A percentile compares a stretch with the other conserved stretches of the same genome.
phyloP scores from a whole-genome alignment of 2,329 filamentous ascomycete species.

The Cladophialophora chaetospira region DNA sequence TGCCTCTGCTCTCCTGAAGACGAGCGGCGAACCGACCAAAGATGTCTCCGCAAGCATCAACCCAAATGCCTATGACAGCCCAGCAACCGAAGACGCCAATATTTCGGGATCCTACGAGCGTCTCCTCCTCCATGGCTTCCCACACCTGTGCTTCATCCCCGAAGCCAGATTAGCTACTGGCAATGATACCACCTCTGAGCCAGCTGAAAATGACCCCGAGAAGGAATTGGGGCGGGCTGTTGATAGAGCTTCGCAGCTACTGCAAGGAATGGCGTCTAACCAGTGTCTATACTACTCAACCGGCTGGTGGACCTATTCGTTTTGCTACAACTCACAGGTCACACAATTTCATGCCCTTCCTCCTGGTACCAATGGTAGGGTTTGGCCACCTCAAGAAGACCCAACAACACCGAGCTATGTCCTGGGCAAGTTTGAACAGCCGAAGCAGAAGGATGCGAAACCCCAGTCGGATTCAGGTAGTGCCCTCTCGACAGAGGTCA shows the following conservation, averaged over 20 bases:
- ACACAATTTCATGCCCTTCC: conserved; percentile 87
- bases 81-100: neutral
- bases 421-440: conserved; percentile 62
- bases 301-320: conserved; percentile 96
- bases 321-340: conserved; percentile 85
- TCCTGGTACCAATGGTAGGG: conserved; percentile 65
- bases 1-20: conserved; percentile 19
- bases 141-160: conserved; percentile 84
- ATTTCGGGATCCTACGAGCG: conserved; percentile 53
- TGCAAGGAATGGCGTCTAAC: conserved; percentile 72
- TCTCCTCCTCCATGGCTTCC: conserved; percentile 68
- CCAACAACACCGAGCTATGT: conserved; percentile 74
- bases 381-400: conserved; percentile 74
- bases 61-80: conserved; percentile 35
- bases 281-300: conserved; percentile 78
- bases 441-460: conserved; percentile 31
- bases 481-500: conserved; percentile 61
- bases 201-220: conserved; percentile 68
- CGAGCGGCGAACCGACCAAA: conserved; percentile 1
- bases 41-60: conserved; percentile 19
- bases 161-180: conserved; percentile 62
- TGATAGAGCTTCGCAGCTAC: conserved; percentile 74
- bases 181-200: conserved; percentile 67
- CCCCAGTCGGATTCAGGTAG: conserved; percentile 36
- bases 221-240: conserved; percentile 78